phyloP scores from a whole-genome alignment of 441 rosid genomes.

The Breynia disticha region DNA sequence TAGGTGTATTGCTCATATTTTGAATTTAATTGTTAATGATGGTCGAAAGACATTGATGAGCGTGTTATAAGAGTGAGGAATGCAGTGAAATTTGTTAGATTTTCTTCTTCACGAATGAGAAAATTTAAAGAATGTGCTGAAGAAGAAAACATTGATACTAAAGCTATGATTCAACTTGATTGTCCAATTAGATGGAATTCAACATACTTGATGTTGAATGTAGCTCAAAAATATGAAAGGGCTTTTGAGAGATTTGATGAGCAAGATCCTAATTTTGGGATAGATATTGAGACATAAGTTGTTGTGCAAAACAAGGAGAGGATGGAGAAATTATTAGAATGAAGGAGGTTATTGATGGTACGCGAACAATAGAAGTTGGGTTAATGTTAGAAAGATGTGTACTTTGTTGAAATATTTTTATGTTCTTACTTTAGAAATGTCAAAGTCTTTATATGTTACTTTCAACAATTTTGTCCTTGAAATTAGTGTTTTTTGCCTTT shows the following conservation, averaged over 20 bases:
- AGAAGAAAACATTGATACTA: background rate
- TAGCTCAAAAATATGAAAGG: constrained; percentile 5
- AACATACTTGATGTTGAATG: constrained; percentile 12
- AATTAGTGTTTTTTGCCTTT: background rate
- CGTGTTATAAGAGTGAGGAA: background rate
- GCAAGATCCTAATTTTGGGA: background rate
- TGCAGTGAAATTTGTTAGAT: constrained; percentile 1
- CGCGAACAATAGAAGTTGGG: background rate
- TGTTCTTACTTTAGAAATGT: constrained; percentile 2
- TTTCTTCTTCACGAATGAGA: background rate
- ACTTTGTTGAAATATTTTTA: constrained; percentile 2
- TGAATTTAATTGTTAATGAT: background rate
- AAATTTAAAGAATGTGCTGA: constrained; percentile 6
- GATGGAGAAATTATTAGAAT: too few relatives aligned
- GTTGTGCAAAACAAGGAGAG: background rate
- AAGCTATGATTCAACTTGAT: constrained; percentile 5
- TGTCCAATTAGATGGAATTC: constrained; percentile 19
- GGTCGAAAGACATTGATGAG: background rate
- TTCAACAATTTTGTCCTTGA: constrained; percentile 6
- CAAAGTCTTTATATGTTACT: constrained; percentile 3
- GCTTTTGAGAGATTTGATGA: background rate
- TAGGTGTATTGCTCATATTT: background rate
- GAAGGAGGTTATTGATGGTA: too few relatives aligned
- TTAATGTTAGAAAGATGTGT: background rate
- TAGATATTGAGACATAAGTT: background rate